A percentile compares a stretch with the other conserved stretches of the same genome.
Evolutionary conservation across 495 filamentous ascomycete species (phyloP).

Genomic region (Aspergillus coremiiformis): DNA sequence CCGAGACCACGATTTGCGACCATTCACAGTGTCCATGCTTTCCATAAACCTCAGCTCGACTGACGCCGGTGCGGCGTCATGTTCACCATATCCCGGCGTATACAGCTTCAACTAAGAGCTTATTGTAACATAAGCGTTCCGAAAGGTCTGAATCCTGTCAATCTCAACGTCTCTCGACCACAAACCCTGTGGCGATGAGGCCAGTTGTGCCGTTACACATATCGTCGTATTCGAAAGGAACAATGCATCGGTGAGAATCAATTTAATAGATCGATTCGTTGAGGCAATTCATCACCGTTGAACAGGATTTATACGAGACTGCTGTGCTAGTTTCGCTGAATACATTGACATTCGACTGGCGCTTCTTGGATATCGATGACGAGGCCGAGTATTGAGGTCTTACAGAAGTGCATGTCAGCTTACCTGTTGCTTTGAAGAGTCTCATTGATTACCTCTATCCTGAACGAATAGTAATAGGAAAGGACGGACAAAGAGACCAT

Average conservation of each 20-base stretch:
- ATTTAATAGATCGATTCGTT: not conserved
- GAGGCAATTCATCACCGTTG: not conserved
- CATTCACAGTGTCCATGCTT: too few relatives aligned
- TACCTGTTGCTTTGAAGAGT: not conserved
- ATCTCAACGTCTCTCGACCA: not conserved
- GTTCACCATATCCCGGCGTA: not conserved
- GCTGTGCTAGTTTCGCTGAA: not conserved
- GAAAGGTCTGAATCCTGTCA: not conserved
- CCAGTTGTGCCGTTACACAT: too few relatives aligned
- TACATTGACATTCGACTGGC: not conserved
- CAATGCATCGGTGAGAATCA: too few relatives aligned
- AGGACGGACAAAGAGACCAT: not conserved
- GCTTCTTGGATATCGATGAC: not conserved
- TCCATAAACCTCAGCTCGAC: not conserved
- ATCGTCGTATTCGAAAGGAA: too few relatives aligned
- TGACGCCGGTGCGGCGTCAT: not conserved
- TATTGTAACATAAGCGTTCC: not conserved
- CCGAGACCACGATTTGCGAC: too few relatives aligned
- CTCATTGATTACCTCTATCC: not conserved
- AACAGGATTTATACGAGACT: not conserved
- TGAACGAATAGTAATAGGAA: not conserved
- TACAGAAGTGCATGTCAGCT: not conserved
- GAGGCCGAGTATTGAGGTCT: not conserved
- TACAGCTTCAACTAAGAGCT: not conserved
- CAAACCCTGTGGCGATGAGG: too few relatives aligned